Evolutionary conservation across 176 grass and related monocot genomes (phyloP).

Genomic region (Oryza meyeriana): DNA sequence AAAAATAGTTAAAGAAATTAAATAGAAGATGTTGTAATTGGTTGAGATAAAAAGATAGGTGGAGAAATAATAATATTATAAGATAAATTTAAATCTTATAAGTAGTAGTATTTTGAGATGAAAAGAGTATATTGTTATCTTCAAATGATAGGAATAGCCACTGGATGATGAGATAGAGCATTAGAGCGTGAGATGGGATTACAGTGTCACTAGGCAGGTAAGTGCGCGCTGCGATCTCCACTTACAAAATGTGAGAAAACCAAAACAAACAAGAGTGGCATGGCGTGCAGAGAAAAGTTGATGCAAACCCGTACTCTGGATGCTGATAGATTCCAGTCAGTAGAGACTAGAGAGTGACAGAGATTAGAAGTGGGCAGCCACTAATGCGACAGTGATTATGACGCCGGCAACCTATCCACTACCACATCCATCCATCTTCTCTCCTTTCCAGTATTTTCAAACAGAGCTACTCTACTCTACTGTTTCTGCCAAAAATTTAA

Average conservation of each 20-base stretch:
- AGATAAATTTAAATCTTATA: too few species aligned
- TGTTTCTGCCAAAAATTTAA: too few species aligned
- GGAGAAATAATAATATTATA: too few species aligned
- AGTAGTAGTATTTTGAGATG: too few species aligned
- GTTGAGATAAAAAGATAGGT: too few species aligned
- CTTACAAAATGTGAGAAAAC: not conserved
- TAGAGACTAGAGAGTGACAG: not conserved
- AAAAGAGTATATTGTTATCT: not conserved
- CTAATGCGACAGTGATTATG: constrained; percentile 29
- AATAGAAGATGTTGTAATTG: too few species aligned
- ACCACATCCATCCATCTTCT: not conserved
- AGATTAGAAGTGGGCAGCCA: constrained; percentile 21
- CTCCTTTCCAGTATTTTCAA: not conserved
- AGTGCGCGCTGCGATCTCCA: not conserved
- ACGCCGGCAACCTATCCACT: not conserved
- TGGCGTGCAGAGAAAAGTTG: not conserved
- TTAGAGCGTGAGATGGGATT: not conserved
- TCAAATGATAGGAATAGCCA: not conserved
- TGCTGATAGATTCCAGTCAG: not conserved
- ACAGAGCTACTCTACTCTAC: not conserved
- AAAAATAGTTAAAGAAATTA: too few species aligned
- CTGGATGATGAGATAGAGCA: not conserved
- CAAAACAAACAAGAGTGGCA: not conserved
- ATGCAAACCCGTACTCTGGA: not conserved
- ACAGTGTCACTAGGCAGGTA: not conserved